Conservation (phyloP, 306 rosid genomes). For the Mimosa bimucronata region DNA sequence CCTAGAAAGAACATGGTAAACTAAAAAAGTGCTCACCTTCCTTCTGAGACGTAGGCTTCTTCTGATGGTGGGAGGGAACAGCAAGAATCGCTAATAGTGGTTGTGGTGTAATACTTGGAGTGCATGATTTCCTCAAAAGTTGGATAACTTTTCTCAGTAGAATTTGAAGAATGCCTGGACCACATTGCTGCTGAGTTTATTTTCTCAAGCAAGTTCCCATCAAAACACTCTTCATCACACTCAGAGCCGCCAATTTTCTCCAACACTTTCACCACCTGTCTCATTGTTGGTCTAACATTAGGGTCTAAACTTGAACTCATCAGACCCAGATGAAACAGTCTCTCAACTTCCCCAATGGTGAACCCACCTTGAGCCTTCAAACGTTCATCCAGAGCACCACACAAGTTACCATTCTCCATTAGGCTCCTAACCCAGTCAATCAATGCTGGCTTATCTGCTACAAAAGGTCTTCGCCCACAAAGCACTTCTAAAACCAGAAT, state of each 20-base stretch:
- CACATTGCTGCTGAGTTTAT: slow-evolving; percentile 53
- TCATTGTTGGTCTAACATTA: slow-evolving; percentile 63
- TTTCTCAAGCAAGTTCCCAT: slow-evolving; percentile 43
- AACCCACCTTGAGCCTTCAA: slow-evolving; percentile 47
- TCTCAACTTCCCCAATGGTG: slow-evolving; percentile 53
- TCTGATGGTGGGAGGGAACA: slow-evolving; percentile 30
- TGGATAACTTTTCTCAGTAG: slow-evolving; percentile 41
- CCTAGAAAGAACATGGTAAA: background rate
- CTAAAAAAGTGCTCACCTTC: slow-evolving; percentile 41
- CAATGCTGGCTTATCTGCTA: slow-evolving; percentile 58
- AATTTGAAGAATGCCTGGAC: slow-evolving; percentile 36
- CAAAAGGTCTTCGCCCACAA: slow-evolving; percentile 62
- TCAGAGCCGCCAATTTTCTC: slow-evolving; percentile 44
- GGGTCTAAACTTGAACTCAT: slow-evolving; percentile 64
- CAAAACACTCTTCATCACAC: slow-evolving; percentile 44
- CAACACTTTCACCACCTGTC: slow-evolving; percentile 61
- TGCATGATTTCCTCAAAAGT: slow-evolving; percentile 60
- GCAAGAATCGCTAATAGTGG: slow-evolving; percentile 41
- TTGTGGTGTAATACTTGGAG: slow-evolving; percentile 46
- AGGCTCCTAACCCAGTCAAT: slow-evolving; percentile 56
- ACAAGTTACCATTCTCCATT: slow-evolving; percentile 49
- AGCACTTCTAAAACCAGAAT: slow-evolving; percentile 65
- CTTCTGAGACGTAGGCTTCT: slow-evolving; percentile 41
- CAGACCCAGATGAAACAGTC: slow-evolving; percentile 64
- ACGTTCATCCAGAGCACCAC: slow-evolving; percentile 54